Base-by-base conservation (phyloP, 257 asterid species). In the Apocynum venetum region DNA sequence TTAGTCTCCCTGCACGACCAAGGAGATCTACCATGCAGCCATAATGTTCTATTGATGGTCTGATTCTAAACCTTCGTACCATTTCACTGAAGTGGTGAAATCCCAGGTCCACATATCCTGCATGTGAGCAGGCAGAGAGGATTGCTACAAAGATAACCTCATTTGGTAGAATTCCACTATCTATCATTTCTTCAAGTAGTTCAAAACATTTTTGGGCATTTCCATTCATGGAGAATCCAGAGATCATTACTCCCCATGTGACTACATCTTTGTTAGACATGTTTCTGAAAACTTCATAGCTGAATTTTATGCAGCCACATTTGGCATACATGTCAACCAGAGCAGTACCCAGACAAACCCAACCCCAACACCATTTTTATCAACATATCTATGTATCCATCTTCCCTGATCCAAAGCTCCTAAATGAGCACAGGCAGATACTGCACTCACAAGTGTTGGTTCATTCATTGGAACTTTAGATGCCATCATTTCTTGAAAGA, bases 11-110 rank as follows among this genome's bases (percentile, higher is more conserved):
- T 7, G 83, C 83, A 11, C 78, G 80, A 55, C 81, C 84, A 6
- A 81, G 81, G 59, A 84, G 87, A 64, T 84, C 85, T 20, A 77
- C 85, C 77, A 84, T 75, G 74, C 87, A 81, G 38, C 84, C 87
- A 65, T 64, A 84, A 68, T 84, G 87, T 73, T 84, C 87, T 12
- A 78, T 76, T 20, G 76, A 77, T 47, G 84, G 84, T 51, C 71
- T 80, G 55, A 84, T 84, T 14, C 75, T 6, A n/a, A 60, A 78
- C n/a, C 10, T 51, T 15, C 66, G 60, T 8, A 81, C 66, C 85
- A 84, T 84, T 64, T 74, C 79, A 35, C 75, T 38, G 10, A 84
- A 84, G 44, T 74, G 81, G 25, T 43, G 76, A 36, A 66, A 81
- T 25, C 87, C 85, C 46, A n/a, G 6, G 19, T 78, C 74, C 11